Conservation (phyloP, 2,329 filamentous ascomycete species). For the Lecanicillium sp. region DNA sequence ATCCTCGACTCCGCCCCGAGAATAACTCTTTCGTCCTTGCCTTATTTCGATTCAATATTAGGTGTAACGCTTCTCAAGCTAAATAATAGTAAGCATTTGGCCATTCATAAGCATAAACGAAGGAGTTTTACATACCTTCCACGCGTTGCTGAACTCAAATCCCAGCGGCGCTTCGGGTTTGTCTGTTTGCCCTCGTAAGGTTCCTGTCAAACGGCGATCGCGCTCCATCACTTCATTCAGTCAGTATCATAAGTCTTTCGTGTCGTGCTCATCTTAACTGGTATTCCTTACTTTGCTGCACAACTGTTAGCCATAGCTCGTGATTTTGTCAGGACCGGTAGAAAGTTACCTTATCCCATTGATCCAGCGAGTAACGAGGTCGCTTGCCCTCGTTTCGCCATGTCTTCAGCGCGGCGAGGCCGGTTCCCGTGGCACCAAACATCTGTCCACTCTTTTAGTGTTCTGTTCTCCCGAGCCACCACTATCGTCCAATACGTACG, state of each 20-base stretch:
- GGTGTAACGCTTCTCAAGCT: slow-evolving; percentile 47
- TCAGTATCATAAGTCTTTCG: slow-evolving; percentile 3
- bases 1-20: too few relatives aligned
- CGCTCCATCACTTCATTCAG: slow-evolving; percentile 52
- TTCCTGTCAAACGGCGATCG: slow-evolving; percentile 52
- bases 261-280: background rate
- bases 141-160: slow-evolving; percentile 55
- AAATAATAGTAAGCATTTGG: slow-evolving; percentile 4
- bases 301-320: slow-evolving; percentile 21
- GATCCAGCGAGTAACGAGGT: slow-evolving; percentile 50
- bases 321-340: too few relatives aligned
- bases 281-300: slow-evolving; percentile 43
- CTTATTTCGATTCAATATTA: slow-evolving; percentile 22
- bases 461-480: slow-evolving; percentile 6
- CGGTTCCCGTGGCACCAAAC: slow-evolving; percentile 53
- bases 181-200: slow-evolving; percentile 49
- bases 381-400: slow-evolving; percentile 54
- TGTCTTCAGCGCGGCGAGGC: slow-evolving; percentile 47
- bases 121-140: slow-evolving; percentile 42
- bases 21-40: too few relatives aligned
- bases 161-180: slow-evolving; percentile 45
- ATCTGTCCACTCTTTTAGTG: slow-evolving; percentile 37
- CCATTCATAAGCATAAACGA: slow-evolving; percentile 3
- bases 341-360: slow-evolving; percentile 51
- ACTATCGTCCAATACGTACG: slow-evolving; percentile 33